Evolutionary conservation across 2,329 filamentous ascomycete species (phyloP), one percentile per base, ranked within the genome.

Genomic region (Fusarium sp.): DNA sequence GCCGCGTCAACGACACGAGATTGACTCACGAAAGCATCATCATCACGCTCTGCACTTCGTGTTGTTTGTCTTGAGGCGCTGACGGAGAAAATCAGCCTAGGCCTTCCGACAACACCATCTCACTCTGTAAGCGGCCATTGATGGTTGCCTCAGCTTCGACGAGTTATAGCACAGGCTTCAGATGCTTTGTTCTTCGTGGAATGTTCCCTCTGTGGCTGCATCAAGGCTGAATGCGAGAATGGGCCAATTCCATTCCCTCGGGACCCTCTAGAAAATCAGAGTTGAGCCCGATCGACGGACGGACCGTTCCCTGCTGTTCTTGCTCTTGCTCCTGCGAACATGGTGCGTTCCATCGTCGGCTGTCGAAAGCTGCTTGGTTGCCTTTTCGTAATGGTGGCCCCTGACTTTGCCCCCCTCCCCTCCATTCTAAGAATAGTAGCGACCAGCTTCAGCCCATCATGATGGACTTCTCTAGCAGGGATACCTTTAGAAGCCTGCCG

Each of bases 391-490:
- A 71, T 66, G 77, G 76, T 74, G 76, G 73, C 76, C 77, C 77
- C 77, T 79, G 75, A 77, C 77, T 79, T 78, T 78, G 75, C 76
- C 77, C 66, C 30, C 30, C 2, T 32, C 30, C 76, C 27, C 71
- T 71, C 71, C 63, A 41, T 57, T 70, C 76, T 71, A 79, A 78
- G 77, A 79, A 79, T 79, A 78, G 77, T 50, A 34, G n/a, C 34
- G 14, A 39, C 48, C 54, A 35, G 59, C 64, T 65, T 16, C 39
- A 56, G 35, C 35, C 37, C 52, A 37, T 43, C 37, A 13, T 16
- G 39, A 20, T 56, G 52, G 67, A 65, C 30, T 39, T 39, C 54
- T 45, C 20, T 39, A 16, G 48, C 68, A 77, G 68, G 70, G 74
- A 76, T 77, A 30, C 48, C 37, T 71, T 67, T 56, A 73, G 62